These are phyloP conservation scores for Boletellus ananas DNA, from an alignment of 768 basidiomycete genomes.

Conservation along the genomic window DNA sequence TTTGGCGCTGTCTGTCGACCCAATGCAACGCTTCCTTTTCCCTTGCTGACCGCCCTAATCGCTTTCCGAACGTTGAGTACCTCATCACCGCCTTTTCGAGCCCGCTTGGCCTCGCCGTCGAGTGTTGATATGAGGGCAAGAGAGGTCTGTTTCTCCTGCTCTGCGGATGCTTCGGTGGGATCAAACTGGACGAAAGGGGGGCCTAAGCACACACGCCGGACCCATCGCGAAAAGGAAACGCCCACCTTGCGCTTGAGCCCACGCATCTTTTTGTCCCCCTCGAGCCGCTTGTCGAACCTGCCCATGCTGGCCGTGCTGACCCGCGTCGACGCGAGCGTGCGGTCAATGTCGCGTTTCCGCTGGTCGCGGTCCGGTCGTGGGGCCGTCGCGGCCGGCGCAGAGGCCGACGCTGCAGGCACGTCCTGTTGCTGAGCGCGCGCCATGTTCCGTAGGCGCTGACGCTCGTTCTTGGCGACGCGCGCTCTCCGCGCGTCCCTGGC, in stretches of 20 bases:
- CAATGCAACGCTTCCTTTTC: slow-evolving; percentile 59
- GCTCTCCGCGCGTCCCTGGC: slow-evolving; percentile 79
- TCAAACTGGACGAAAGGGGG: slow-evolving; percentile 61
- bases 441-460: slow-evolving; percentile 68
- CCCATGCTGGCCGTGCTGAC: slow-evolving; percentile 94
- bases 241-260: slow-evolving; percentile 90
- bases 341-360: slow-evolving; percentile 73
- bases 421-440: slow-evolving; percentile 51
- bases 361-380: slow-evolving; percentile 36
- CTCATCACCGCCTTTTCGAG: slow-evolving; percentile 38
- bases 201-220: too few relatives aligned
- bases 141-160: slow-evolving; percentile 67
- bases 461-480: slow-evolving; percentile 80
- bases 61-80: slow-evolving; percentile 89
- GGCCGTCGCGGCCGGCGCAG: slow-evolving; percentile 3
- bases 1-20: slow-evolving; percentile 39
- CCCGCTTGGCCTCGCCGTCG: slow-evolving; percentile 63
- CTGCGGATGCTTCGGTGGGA: slow-evolving; percentile 63
- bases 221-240: too few relatives aligned
- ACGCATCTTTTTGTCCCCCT: slow-evolving; percentile 87
- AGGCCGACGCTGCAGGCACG: too few relatives aligned
- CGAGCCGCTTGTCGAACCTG: slow-evolving; percentile 83
- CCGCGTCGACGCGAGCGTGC: slow-evolving; percentile 70
- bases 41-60: slow-evolving; percentile 69
- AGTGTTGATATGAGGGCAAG: slow-evolving; percentile 74